These are phyloP conservation scores for Tephrocybe sp. DNA, from an alignment of 768 basidiomycete genomes.

Conservation along the genomic window DNA sequence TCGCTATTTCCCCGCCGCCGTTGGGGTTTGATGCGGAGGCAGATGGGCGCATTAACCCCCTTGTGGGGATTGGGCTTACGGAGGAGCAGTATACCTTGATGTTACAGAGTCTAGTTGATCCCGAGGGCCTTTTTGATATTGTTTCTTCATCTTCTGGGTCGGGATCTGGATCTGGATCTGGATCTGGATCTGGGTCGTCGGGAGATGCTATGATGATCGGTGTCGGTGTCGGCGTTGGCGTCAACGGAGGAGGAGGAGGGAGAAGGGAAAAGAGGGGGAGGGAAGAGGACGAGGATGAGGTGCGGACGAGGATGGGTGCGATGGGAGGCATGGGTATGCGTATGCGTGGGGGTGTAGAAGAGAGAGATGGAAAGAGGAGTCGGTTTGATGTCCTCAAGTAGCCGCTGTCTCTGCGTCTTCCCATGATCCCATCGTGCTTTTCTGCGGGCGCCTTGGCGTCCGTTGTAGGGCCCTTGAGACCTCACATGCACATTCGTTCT, in stretches of 20 bases:
- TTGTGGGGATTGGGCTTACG: slow-evolving; percentile 83
- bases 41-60: slow-evolving; percentile 70
- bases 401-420: neutral
- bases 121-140: slow-evolving; percentile 46
- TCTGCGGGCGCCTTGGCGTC: too few relatives aligned
- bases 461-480: too few relatives aligned
- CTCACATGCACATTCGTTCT: too few relatives aligned
- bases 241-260: neutral
- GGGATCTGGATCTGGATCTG: neutral
- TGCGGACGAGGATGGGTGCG: neutral
- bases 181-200: too few relatives aligned
- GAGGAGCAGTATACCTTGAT: slow-evolving; percentile 87
- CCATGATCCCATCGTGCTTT: too few relatives aligned
- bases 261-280: slow-evolving; percentile 2
- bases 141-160: slow-evolving; percentile 21
- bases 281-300: neutral
- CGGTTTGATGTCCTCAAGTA: slow-evolving; percentile 5
- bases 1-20: slow-evolving; percentile 2
- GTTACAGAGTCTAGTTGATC: slow-evolving; percentile 67
- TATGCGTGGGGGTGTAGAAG: neutral
- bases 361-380: slow-evolving; percentile 4
- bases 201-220: too few relatives aligned
- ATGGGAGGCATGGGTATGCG: neutral
- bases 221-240: too few relatives aligned
- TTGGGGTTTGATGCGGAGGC: slow-evolving; percentile 34